Evolutionary conservation across 441 rosid species (phyloP).

Genomic region (Syzygium malaccense): DNA sequence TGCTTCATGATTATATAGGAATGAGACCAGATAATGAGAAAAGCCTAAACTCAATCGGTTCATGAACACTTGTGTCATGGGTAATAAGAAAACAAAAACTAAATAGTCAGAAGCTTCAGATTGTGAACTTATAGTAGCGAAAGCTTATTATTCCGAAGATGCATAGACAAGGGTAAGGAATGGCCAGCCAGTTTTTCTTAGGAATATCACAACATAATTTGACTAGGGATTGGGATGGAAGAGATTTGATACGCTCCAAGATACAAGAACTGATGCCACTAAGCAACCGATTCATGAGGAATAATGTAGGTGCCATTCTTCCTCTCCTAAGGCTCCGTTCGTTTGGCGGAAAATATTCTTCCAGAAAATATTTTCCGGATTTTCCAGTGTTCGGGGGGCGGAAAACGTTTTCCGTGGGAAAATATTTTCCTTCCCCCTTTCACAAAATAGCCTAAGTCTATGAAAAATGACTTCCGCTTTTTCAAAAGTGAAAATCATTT

Average conservation of each 20-base stretch:
- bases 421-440: no score
- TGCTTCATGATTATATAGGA: neutral
- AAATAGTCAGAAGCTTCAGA: neutral
- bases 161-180: neutral
- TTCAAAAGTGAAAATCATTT: no score
- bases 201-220: neutral
- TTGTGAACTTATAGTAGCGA: neutral
- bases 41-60: neutral
- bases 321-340: no score
- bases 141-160: neutral
- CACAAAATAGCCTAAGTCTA: no score
- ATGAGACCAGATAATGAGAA: neutral
- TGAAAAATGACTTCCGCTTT: no score
- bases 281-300: neutral
- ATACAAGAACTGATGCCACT: neutral
- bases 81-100: neutral
- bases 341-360: no score
- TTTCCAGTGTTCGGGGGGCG: no score
- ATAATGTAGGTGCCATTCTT: neutral
- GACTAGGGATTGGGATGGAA: neutral
- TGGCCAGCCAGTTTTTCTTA: neutral
- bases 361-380: no score
- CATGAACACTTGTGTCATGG: neutral
- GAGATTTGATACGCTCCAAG: neutral
- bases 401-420: no score